Conservation (phyloP, 805 yeast species). For the Saccharomycopsis javanensis region DNA sequence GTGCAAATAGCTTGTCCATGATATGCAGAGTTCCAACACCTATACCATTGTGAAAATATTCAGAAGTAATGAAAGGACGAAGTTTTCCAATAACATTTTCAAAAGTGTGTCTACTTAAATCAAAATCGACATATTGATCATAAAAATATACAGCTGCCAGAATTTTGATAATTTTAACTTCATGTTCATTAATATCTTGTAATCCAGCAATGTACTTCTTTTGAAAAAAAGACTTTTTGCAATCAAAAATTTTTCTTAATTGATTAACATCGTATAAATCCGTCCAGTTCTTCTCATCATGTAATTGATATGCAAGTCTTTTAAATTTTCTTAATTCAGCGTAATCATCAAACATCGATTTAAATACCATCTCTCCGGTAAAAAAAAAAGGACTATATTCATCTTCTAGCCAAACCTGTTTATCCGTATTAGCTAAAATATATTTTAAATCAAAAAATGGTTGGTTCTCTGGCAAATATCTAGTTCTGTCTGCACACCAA, state of each 20-base stretch:
- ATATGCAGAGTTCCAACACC: conserved; percentile 33
- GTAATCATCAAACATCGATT: conserved; percentile 42
- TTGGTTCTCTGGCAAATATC: conserved; percentile 23
- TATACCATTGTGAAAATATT: conserved; percentile 42
- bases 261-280: conserved; percentile 23
- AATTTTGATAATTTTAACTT: conserved; percentile 22
- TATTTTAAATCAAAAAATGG: conserved; percentile 22
- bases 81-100: conserved; percentile 27
- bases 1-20: conserved; percentile 30
- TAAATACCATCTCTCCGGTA: conserved; percentile 49
- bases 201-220: background rate
- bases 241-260: conserved; percentile 16
- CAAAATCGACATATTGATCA: conserved; percentile 46
- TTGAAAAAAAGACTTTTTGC: conserved; percentile 3
- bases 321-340: conserved; percentile 33
- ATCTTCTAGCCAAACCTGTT: conserved; percentile 13
- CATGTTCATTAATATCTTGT: conserved; percentile 3
- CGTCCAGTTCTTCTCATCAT: conserved; percentile 27
- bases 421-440: conserved; percentile 3
- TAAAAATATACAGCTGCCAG: conserved; percentile 40
- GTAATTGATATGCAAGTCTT: conserved; percentile 30
- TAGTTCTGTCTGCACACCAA: conserved; percentile 42
- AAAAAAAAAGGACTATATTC: conserved; percentile 28
- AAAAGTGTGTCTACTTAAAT: conserved; percentile 31
- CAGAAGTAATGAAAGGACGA: conserved; percentile 37